Percentiles rank a stretch among this genome's conserved stretches.
Evolutionary conservation across 306 rosid genomes (phyloP).

Genomic region (Carpinus fangiana): DNA sequence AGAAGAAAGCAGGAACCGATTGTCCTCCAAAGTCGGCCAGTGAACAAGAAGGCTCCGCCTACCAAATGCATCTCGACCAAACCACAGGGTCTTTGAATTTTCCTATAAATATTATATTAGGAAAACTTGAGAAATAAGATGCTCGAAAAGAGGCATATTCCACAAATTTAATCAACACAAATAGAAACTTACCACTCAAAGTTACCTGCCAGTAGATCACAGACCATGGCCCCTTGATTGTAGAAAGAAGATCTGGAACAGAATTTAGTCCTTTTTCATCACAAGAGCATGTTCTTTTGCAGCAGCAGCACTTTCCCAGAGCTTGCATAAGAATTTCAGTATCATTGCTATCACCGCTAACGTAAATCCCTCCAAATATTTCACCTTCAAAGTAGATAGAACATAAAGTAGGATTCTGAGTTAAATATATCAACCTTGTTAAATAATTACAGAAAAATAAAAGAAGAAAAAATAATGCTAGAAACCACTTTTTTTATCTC

Average conservation of each 20-base stretch:
- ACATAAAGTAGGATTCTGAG: not conserved
- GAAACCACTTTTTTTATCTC: too few relatives aligned
- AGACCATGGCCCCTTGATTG: slow-evolving; percentile 90
- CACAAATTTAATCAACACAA: slow-evolving; percentile 9
- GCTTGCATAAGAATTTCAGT: slow-evolving; percentile 66
- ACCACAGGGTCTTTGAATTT: slow-evolving; percentile 80
- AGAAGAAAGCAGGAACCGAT: slow-evolving; percentile 73
- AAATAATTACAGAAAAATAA: not conserved
- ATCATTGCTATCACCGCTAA: slow-evolving; percentile 64
- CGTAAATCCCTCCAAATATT: slow-evolving; percentile 73
- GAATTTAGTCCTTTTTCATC: slow-evolving; percentile 42
- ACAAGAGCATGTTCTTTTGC: slow-evolving; percentile 30
- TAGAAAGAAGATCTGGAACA: slow-evolving; percentile 55
- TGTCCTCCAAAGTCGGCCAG: slow-evolving; percentile 83
- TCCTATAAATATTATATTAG: slow-evolving; percentile 46
- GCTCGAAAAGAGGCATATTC: not conserved
- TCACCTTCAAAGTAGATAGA: slow-evolving; percentile 56
- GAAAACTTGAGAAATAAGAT: slow-evolving; percentile 18
- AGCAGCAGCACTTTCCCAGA: slow-evolving; percentile 54
- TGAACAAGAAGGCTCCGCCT: slow-evolving; percentile 94
- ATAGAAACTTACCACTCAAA: slow-evolving; percentile 63
- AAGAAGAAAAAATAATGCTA: not conserved
- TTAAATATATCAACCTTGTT: not conserved
- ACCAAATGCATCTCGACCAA: slow-evolving; percentile 95
- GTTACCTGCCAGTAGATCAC: slow-evolving; percentile 97